phyloP scores from a whole-genome alignment of 2,329 filamentous ascomycete species.

The Aspergillus sp. region DNA sequence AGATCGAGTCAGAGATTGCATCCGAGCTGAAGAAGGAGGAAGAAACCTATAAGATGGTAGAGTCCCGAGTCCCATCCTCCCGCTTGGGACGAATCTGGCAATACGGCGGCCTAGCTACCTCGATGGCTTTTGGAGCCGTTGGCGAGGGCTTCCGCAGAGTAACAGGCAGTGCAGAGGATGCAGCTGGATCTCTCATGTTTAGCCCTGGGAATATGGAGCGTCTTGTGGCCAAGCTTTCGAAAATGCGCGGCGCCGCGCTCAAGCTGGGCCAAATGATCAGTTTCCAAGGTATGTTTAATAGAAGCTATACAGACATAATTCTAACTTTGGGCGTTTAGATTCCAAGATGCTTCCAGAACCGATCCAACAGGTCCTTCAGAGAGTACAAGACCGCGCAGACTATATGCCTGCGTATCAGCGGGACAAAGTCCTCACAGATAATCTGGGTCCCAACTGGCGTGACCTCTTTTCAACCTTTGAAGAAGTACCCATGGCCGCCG shows the following conservation, averaged over 20 bases:
- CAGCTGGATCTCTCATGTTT: constrained; percentile 77
- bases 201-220: constrained; percentile 91
- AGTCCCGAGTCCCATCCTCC: constrained; percentile 88
- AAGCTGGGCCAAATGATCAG: constrained; percentile 98
- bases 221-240: constrained; percentile 87
- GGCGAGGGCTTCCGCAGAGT: constrained; percentile 81
- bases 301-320: not conserved
- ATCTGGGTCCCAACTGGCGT: constrained; percentile 83
- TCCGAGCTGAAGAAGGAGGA: constrained; percentile 31
- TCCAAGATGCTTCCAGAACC: constrained; percentile 88
- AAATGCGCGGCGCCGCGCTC: constrained; percentile 95
- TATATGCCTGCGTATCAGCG: constrained; percentile 97
- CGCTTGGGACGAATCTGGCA: constrained; percentile 90
- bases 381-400: constrained; percentile 94
- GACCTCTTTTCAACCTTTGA: constrained; percentile 83
- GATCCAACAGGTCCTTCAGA: constrained; percentile 86
- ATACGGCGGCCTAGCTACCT: constrained; percentile 88
- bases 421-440: constrained; percentile 76
- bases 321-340: constrained; percentile 54
- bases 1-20: constrained; percentile 24
- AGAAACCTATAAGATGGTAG: constrained; percentile 71
- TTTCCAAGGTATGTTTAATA: constrained; percentile 67
- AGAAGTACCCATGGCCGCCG: constrained; percentile 89
- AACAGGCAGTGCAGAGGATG: constrained; percentile 65
- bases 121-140: constrained; percentile 92